Percentiles rank a stretch among this genome's conserved stretches.
These are phyloP conservation scores for Ophiocordyceps camponoti-saundersi DNA, from an alignment of 2,329 filamentous ascomycete species.

Conservation along the genomic window DNA sequence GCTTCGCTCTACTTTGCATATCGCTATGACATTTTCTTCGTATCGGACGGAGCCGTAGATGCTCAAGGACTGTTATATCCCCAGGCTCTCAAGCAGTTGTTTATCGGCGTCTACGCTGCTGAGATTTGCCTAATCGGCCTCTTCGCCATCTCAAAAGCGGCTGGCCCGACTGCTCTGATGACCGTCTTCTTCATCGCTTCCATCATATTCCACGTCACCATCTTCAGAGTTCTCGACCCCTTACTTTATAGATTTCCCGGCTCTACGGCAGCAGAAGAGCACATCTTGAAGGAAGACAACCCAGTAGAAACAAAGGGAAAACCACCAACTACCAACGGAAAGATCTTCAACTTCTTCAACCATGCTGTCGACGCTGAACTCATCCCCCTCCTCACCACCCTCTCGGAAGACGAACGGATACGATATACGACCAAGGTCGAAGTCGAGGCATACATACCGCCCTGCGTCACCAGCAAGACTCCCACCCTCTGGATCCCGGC, in stretches of 20 bases:
- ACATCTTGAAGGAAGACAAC: conserved; percentile 14
- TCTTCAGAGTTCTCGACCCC: conserved; percentile 53
- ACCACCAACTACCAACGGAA: too few species aligned
- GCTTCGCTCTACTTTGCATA: conserved; percentile 70
- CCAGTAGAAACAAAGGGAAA: conserved; percentile 8
- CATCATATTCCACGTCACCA: conserved; percentile 56
- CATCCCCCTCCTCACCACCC: too few species aligned
- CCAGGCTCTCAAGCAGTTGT: conserved; percentile 72
- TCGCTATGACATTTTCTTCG: conserved; percentile 74
- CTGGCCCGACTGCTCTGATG: conserved; percentile 61
- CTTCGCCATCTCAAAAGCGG: conserved; percentile 50
- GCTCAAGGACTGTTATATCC: conserved; percentile 82
- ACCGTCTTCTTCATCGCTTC: conserved; percentile 60
- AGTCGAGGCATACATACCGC: conserved; percentile 54
- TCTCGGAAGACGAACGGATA: conserved; percentile 40
- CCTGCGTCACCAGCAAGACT: conserved; percentile 41
- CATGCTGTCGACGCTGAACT: conserved; percentile 23
- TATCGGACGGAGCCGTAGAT: conserved; percentile 63
- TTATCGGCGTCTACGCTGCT: conserved; percentile 65
- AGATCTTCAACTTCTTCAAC: too few species aligned
- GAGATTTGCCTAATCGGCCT: conserved; percentile 69
- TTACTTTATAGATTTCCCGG: conserved; percentile 57
- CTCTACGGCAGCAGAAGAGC: conserved; percentile 28
- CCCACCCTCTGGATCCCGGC: conserved; percentile 62
- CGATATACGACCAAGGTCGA: conserved; percentile 44